phyloP scores from a whole-genome alignment of 2,329 filamentous ascomycete species.

The Dryadomyces quercus-mongolicae region DNA sequence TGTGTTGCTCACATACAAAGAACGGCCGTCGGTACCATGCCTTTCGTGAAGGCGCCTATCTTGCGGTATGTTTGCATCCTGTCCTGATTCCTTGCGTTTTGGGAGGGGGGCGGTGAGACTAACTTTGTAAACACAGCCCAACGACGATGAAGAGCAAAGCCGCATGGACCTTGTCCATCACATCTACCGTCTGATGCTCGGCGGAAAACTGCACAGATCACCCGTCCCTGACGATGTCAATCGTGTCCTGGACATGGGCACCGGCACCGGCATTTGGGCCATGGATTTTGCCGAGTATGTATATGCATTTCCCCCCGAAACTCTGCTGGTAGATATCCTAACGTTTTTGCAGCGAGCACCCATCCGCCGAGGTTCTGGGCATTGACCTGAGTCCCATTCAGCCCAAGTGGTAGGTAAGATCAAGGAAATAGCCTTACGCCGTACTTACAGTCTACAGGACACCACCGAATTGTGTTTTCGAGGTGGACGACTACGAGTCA shows the following conservation, averaged over 20 bases:
- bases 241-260: slow-evolving; percentile 13
- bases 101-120: no score
- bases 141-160: slow-evolving; percentile 2
- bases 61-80: background rate
- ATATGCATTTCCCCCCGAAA: background rate
- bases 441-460: background rate
- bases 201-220: background rate
- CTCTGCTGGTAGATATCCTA: background rate
- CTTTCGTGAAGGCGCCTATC: background rate
- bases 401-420: slow-evolving; percentile 10
- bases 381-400: slow-evolving; percentile 25
- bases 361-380: slow-evolving; percentile 30
- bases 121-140: background rate
- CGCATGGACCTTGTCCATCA: slow-evolving; percentile 4
- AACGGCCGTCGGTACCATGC: background rate
- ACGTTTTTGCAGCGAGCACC: slow-evolving; percentile 9
- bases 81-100: background rate
- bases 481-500: slow-evolving; percentile 13
- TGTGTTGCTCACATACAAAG: background rate
- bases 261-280: slow-evolving; percentile 16
- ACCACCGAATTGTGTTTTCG: slow-evolving; percentile 10
- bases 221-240: background rate
- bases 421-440: background rate
- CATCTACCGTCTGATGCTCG: background rate
- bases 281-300: slow-evolving; percentile 12